Percentiles rank a stretch among this genome's conserved stretches.
Conservation (phyloP, 2,329 filamentous ascomycete genomes). For the Aspergillus sp. region DNA sequence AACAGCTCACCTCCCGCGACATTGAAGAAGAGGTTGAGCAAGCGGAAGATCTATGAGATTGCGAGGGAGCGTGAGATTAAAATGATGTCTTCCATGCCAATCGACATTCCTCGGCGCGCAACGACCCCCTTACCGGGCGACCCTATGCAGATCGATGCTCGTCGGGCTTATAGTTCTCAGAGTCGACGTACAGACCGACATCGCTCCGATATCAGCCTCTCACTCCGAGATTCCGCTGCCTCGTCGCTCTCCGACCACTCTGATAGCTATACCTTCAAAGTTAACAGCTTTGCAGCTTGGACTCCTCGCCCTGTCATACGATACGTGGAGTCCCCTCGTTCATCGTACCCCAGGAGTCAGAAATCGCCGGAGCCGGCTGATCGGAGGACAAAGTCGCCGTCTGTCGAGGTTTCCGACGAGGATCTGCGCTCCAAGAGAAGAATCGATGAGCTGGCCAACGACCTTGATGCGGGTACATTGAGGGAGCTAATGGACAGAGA, state of each 20-base stretch:
- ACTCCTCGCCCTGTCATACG: constrained; percentile 82
- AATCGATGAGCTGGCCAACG: constrained; percentile 73
- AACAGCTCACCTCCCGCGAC: constrained; percentile 53
- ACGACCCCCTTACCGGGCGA: constrained; percentile 60
- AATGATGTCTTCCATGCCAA: constrained; percentile 70
- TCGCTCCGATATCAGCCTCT: constrained; percentile 72
- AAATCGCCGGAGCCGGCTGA: constrained; percentile 49
- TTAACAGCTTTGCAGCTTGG: constrained; percentile 77
- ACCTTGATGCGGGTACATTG: constrained; percentile 78
- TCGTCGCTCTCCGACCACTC: constrained; percentile 74
- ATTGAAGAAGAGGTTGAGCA: constrained; percentile 71
- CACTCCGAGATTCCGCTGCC: constrained; percentile 70
- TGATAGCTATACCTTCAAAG: constrained; percentile 73
- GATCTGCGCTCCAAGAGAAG: constrained; percentile 59
- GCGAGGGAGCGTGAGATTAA: constrained; percentile 84
- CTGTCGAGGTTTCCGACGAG: constrained; percentile 62
- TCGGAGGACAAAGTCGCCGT: constrained; percentile 54
- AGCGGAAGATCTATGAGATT: constrained; percentile 71
- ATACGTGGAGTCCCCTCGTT: constrained; percentile 66
- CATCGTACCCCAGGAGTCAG: constrained; percentile 47
- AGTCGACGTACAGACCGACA: constrained; percentile 61
- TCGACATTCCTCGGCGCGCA: constrained; percentile 62
- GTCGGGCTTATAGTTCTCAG: constrained; percentile 42
- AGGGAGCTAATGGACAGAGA: constrained; percentile 90
- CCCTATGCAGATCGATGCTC: constrained; percentile 60